Percentiles rank a stretch among this genome's conserved stretches.
These are phyloP conservation scores for Sphaerulina vaccinii DNA, from an alignment of 2,329 filamentous ascomycete species.

Conservation along the genomic window DNA sequence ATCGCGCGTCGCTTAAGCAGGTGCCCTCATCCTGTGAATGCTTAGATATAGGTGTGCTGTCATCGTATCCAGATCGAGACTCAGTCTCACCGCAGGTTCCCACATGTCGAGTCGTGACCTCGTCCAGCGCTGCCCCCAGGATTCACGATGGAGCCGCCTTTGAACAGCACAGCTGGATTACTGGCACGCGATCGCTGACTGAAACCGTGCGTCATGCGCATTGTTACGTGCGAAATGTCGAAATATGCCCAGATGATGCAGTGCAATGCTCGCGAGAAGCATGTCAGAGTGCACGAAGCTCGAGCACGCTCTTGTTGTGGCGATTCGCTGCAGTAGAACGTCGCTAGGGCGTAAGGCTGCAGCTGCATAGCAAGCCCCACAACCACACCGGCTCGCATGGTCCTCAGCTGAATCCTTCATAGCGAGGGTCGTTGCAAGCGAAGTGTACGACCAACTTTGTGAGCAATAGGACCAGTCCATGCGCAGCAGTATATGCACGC, in stretches of 20 bases:
- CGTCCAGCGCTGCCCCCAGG: neutral
- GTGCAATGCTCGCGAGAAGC: neutral
- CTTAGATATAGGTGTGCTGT: neutral
- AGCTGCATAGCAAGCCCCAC: neutral
- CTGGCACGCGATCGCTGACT: neutral
- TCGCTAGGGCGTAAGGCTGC: neutral
- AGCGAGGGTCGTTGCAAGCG: neutral
- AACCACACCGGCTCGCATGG: neutral
- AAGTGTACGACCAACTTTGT: neutral
- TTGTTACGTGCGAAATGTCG: neutral
- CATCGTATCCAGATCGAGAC: neutral
- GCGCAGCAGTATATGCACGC: neutral
- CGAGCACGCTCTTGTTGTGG: neutral
- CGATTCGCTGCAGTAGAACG: neutral
- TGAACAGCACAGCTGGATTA: neutral
- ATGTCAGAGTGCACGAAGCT: neutral
- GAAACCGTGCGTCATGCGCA: neutral
- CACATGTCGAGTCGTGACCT: neutral
- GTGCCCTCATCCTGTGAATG: neutral
- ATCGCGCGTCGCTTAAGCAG: neutral
- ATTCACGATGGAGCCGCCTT: neutral
- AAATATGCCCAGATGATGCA: neutral
- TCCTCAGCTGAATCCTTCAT: neutral
- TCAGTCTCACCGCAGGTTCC: neutral
- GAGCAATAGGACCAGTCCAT: neutral